Percentiles rank a stretch among this genome's conserved stretches.
Conservation (phyloP, 1,284 basidiomycete species). For the Inonotus obliquus region DNA sequence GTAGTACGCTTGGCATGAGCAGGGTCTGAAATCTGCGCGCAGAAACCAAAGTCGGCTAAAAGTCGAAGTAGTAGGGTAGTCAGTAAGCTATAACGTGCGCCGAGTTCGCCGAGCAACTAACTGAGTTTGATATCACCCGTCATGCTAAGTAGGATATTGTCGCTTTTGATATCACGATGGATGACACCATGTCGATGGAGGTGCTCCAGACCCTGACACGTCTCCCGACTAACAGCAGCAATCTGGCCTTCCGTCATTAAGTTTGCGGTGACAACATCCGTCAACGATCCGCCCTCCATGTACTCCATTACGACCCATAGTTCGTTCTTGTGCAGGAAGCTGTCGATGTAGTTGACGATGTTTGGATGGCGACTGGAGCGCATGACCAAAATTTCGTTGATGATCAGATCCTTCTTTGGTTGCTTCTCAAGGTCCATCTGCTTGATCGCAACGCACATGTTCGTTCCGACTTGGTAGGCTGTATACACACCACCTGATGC, state of each 20-base stretch:
- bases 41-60: constrained; percentile 97
- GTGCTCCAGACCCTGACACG: constrained; percentile 87
- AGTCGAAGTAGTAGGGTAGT: not conserved
- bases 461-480: constrained; percentile 93
- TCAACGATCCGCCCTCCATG: constrained; percentile 94
- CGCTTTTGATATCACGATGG: constrained; percentile 97
- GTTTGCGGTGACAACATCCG: constrained; percentile 96
- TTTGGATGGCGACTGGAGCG: constrained; percentile 93
- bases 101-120: constrained; percentile 40
- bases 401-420: constrained; percentile 99
- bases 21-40: constrained; percentile 92
- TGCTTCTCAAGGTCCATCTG: constrained; percentile 99
- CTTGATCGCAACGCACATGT: constrained; percentile 95
- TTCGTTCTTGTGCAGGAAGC: constrained; percentile 95
- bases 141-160: constrained; percentile 91
- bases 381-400: constrained; percentile 99
- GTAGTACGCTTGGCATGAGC: constrained; percentile 92
- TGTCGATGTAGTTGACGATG: constrained; percentile 99
- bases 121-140: constrained; percentile 96
- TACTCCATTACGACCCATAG: constrained; percentile 99
- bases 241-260: constrained; percentile 96
- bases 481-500: constrained; percentile 98
- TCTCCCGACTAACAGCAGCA: constrained; percentile 89
- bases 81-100: constrained; percentile 1
- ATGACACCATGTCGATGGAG: constrained; percentile 94